Evolutionary conservation across 192 early-diverging fungal genomes (phyloP).

Genomic region (Dimargaris cristalligena): DNA sequence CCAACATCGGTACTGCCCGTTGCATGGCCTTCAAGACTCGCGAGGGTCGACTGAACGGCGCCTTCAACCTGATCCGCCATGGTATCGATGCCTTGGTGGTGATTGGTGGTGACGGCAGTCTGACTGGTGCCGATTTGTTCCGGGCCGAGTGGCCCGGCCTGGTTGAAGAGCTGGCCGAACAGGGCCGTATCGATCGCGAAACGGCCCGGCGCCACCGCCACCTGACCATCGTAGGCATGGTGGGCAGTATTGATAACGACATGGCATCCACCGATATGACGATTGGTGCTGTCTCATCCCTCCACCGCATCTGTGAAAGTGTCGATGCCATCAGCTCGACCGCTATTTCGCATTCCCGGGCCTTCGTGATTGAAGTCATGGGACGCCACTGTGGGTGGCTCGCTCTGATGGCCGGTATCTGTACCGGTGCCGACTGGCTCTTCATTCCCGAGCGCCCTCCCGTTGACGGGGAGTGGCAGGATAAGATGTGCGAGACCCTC

Average conservation of each 20-base stretch:
- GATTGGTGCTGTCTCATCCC: constrained; percentile 82
- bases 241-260: constrained; percentile 96
- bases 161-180: constrained; percentile 50
- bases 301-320: constrained; percentile 90
- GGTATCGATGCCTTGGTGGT: constrained; percentile 93
- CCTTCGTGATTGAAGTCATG: constrained; percentile 98
- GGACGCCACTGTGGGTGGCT: constrained; percentile 96
- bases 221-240: constrained; percentile 89
- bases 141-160: constrained; percentile 81
- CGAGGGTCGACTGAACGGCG: constrained; percentile 67
- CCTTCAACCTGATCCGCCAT: constrained; percentile 68
- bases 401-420: constrained; percentile 69
- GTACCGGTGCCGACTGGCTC: constrained; percentile 84
- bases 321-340: constrained; percentile 87
- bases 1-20: constrained; percentile 85
- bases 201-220: constrained; percentile 41
- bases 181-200: constrained; percentile 34
- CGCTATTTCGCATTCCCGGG: constrained; percentile 84
- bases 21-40: constrained; percentile 71
- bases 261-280: constrained; percentile 81
- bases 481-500: constrained; percentile 69
- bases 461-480: constrained; percentile 70
- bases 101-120: constrained; percentile 90
- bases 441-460: constrained; percentile 94
- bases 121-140: constrained; percentile 88